Base-by-base conservation (phyloP, 768 basidiomycete genomes). In the Agaricus blazei region DNA sequence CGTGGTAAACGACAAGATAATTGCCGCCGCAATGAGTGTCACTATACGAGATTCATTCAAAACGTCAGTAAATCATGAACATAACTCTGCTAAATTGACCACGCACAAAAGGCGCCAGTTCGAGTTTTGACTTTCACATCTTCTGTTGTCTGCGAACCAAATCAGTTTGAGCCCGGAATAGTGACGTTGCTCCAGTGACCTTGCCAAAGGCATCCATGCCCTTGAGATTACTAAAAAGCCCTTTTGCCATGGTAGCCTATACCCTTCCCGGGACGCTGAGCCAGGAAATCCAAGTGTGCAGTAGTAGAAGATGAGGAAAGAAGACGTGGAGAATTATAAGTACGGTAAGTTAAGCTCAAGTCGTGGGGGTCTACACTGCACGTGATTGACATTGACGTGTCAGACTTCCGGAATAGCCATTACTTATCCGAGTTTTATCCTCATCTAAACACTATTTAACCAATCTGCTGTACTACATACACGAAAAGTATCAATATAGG, bases 61-160 rank as follows among this genome's bases (percentile, higher is more conserved):
- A 5, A 34, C 27, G 9, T 48, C 40, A 48, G 51, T 60, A 23
- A 37, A 59, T 40, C 15, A 48, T 40, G 19, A 12, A 27, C 9
- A 19, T 14, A 26, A 19, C 9, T 29, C 26, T 14, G 23, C 23
- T 4, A 52, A 44, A 49, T 37, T 12, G 27, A 26, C 19, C 47
- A 75, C 90, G 70, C 63, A 96, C 94, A 77, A 63, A 94, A 76
- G 61, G 91, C 96, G 62, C 91, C 95, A 45, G 90, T 93, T 56
- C 94, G 84, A 34, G 97, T 98, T 80, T 94, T 94, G 73, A 99
- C 92, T 75, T 98, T 98, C 60, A 99, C 97, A 78, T 99, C 97
- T 67, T 98, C 97, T 70, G 92, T 92, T 37, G 97, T 99, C 96
- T 99, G 54, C 56, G 50, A 45, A 48, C 44, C 24, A 42, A 19